Evolutionary conservation across 768 basidiomycete species (phyloP).

Genomic region (Leccinellum albellum): DNA sequence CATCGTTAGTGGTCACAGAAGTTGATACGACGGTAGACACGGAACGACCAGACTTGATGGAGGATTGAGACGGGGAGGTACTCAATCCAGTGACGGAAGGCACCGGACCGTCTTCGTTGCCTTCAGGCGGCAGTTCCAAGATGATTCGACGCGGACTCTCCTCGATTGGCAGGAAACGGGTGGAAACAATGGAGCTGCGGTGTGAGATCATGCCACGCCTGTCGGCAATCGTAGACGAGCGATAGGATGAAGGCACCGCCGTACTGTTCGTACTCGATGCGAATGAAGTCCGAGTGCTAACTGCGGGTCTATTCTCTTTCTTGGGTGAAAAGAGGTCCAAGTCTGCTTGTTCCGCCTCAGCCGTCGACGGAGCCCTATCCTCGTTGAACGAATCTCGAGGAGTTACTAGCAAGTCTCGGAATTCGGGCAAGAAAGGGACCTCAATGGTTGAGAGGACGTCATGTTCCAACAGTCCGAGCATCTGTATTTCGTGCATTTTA

Average conservation of each 20-base stretch:
- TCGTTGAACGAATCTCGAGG: slow-evolving; percentile 33
- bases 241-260: slow-evolving; percentile 33
- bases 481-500: slow-evolving; percentile 97
- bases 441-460: slow-evolving; percentile 88
- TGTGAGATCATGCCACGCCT: slow-evolving; percentile 41
- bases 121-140: slow-evolving; percentile 50
- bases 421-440: slow-evolving; percentile 69
- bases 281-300: slow-evolving; percentile 36
- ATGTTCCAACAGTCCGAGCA: slow-evolving; percentile 88
- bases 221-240: slow-evolving; percentile 32
- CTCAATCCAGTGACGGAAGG: slow-evolving; percentile 40
- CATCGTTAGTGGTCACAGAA: slow-evolving; percentile 11
- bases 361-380: slow-evolving; percentile 39
- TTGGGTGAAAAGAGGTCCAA: slow-evolving; percentile 58
- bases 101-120: slow-evolving; percentile 28
- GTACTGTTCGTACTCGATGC: slow-evolving; percentile 40
- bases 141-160: slow-evolving; percentile 58
- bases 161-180: slow-evolving; percentile 61
- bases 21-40: slow-evolving; percentile 37
- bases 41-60: slow-evolving; percentile 53
- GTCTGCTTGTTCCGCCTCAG: slow-evolving; percentile 73
- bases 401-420: slow-evolving; percentile 28
- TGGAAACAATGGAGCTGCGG: slow-evolving; percentile 46
- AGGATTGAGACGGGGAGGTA: slow-evolving; percentile 66
- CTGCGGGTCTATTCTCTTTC: slow-evolving; percentile 34